Conservation (phyloP, 805 yeast species). For the Candida dajiaensis region DNA sequence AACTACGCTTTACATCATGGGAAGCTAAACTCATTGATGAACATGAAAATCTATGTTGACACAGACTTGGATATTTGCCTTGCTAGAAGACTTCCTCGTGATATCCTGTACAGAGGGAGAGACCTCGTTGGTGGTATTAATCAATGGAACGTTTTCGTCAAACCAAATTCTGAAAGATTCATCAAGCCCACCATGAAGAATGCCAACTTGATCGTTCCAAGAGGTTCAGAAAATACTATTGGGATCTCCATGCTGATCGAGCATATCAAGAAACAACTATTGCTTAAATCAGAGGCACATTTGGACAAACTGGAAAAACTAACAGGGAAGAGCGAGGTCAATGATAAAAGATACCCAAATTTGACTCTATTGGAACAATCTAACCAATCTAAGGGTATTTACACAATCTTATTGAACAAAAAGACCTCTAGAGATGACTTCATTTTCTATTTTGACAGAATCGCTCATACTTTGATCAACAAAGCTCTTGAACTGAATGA, state of each 20-base stretch:
- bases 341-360: conserved; percentile 12
- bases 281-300: conserved; percentile 61
- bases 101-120: conserved; percentile 79
- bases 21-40: conserved; percentile 68
- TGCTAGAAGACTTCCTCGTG: conserved; percentile 82
- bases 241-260: conserved; percentile 77
- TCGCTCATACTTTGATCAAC: conserved; percentile 67
- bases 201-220: conserved; percentile 88
- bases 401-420: conserved; percentile 58
- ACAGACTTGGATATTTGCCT: conserved; percentile 91
- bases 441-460: conserved; percentile 77
- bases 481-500: conserved; percentile 54
- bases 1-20: conserved; percentile 74
- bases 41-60: conserved; percentile 84
- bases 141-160: conserved; percentile 90
- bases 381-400: conserved; percentile 67
- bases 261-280: conserved; percentile 71
- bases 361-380: conserved; percentile 33
- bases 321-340: conserved; percentile 34
- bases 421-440: conserved; percentile 65
- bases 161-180: conserved; percentile 79
- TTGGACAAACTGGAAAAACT: conserved; percentile 54
- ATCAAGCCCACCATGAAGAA: conserved; percentile 69
- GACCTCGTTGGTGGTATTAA: conserved; percentile 74
- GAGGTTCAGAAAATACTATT: conserved; percentile 75